Base-by-base conservation (phyloP, 2,329 filamentous ascomycete genomes). In the Ophiocordyceps camponoti-saundersi region DNA sequence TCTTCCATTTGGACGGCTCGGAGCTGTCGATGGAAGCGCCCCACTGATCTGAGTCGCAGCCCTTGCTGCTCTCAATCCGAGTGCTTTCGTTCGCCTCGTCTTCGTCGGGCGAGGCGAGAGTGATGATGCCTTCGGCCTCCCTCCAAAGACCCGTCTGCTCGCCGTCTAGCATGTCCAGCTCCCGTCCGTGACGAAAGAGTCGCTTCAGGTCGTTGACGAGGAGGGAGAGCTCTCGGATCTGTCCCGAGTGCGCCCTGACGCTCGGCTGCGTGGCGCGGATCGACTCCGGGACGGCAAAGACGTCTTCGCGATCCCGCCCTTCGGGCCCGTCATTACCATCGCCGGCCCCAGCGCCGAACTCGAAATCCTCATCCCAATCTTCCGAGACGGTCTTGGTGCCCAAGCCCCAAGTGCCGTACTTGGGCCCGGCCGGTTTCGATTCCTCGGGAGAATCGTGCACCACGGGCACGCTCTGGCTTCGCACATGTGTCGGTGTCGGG, bases 361-460 rank as follows among this genome's bases (percentile, higher is more conserved):
- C 84, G 55, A 93, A 92, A 59, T 93, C 86, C 52, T 89, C 84
- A 55, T 90, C 86, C 86, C 86, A 93, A 57, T 92, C 85, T 59
- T 93, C 86, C 50, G 82, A 89, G 12, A 80, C 80, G 16, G 77
- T 82, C 61, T 89, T 89, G 51, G 77, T 80, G n/a, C 82, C 79
- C 41, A 87, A 66, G 2, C 83, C 84, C 85, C 85, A 90, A 1
- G 85, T 89, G 42, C 85, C 82, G 57, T 87, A 90, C 56, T 88
- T 89, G 46, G 73, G 66, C 2, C 65, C 73, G n/a, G 75, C 50
- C 57, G 61, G 69, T 61, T 65, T 82, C 57, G 61, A 62, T 57
- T 61, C 71, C 59, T 72, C 82, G 50, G 63, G 69, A 62, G 55
- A 64, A 55, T 87, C 84, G 32, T 80, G 80, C 3, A 78, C 73